Conservation (phyloP, 2,329 filamentous ascomycete species). For the Alternaria consortialis region DNA sequence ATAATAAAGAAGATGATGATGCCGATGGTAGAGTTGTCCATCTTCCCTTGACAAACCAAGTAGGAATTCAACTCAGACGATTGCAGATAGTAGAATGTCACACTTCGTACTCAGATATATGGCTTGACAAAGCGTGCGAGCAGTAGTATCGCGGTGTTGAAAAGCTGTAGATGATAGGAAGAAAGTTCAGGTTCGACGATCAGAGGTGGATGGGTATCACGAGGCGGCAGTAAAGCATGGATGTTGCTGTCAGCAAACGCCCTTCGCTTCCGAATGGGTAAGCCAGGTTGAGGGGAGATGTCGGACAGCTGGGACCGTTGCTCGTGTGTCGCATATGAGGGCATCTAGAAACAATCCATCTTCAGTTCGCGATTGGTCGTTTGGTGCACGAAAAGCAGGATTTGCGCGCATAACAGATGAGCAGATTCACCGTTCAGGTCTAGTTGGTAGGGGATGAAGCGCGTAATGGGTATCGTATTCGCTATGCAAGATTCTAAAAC, state of each 20-base stretch:
- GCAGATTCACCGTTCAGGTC: background rate
- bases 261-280: background rate
- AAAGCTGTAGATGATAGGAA: background rate
- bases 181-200: background rate
- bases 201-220: background rate
- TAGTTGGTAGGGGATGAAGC: background rate
- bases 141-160: background rate
- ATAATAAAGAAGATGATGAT: conserved; percentile 24
- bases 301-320: background rate
- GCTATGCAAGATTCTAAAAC: background rate
- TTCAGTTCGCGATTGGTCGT: background rate
- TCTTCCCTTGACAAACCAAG: background rate
- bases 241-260: conserved; percentile 2
- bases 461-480: conserved; percentile 13
- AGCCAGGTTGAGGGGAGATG: background rate
- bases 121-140: background rate
- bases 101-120: background rate
- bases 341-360: background rate
- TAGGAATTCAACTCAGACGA: accelerated
- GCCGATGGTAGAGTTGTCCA: conserved; percentile 16
- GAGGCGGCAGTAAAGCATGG: background rate
- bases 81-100: background rate
- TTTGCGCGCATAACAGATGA: accelerated
- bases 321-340: background rate
- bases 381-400: background rate